Evolutionary conservation across 306 rosid genomes (phyloP).

Genomic region (Lagenaria siceraria): DNA sequence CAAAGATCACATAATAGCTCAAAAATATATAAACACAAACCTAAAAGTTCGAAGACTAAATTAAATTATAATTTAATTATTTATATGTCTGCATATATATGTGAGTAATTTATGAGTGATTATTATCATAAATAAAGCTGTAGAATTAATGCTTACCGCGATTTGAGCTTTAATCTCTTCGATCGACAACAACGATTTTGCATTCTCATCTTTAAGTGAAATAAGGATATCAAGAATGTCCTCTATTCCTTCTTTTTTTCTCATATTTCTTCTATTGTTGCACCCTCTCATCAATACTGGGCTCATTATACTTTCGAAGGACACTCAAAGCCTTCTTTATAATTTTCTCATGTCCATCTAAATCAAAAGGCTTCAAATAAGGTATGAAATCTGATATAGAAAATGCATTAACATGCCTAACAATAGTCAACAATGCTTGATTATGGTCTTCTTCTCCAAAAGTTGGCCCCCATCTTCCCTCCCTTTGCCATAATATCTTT

Average conservation of each 20-base stretch:
- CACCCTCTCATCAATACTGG: background rate
- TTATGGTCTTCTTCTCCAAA: background rate
- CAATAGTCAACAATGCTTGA: background rate
- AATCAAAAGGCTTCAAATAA: background rate
- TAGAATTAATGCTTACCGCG: background rate
- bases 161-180: background rate
- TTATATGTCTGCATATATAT: no score
- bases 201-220: background rate
- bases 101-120: no score
- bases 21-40: no score
- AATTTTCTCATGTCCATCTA: background rate
- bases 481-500: background rate
- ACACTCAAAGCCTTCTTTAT: background rate
- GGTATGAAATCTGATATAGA: background rate
- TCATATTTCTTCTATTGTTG: background rate
- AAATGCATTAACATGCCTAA: background rate
- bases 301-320: background rate
- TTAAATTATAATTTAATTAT: no score
- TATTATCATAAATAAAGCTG: no score
- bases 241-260: background rate
- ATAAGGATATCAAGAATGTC: background rate
- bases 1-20: no score
- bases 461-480: conserved; percentile 2
- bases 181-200: background rate
- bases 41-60: no score